Evolutionary conservation across 148 eudicot genomes (phyloP), one percentile per base, ranked within the genome.

Genomic region (Talinum fruticosum): DNA sequence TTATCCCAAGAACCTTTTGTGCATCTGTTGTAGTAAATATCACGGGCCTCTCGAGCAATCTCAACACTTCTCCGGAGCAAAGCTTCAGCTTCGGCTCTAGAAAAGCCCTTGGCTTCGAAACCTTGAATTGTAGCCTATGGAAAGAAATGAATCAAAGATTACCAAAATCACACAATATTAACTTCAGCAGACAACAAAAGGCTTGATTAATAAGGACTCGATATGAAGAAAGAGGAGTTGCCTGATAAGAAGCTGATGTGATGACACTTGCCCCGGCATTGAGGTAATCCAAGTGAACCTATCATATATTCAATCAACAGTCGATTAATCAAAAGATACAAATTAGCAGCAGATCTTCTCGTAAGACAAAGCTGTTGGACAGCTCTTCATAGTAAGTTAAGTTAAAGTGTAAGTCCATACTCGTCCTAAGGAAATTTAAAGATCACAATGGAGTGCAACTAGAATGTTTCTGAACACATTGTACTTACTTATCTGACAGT

Each of bases 201-300:
- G 64, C 26, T n/a, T 6, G 29, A 59, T 59, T 29, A 57, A 10
- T 59, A 59, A 59, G 29, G 2, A 59, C 13, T n/a, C 29, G 28
- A 29, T 38, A 78, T 19, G 23, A 15, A 59, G 23, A 36, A 41
- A 59, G 41, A 16, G 7, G 41, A 24, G 69, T 75, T 66, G 85
- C 92, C 92, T 89, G 92, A 81, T 89, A 89, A 59, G 92, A 89
- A 79, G 92, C 83, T 53, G 92, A 82, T 77, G 84, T 79, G 28
- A 89, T 87, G 51, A 89, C 79, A 73, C 82, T 87, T 37, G 92
- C 90, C 19, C 92, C 92, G 51, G 92, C 92, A 74, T 89, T 88
- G 73, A 89, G 88, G 82, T 89, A 89, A 78, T 89, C 92, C 26
- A 90, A 80, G 83, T 90, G 91, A 41, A 90, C 93, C 93, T 88